A percentile compares a stretch with the other conserved stretches of the same genome.
phyloP scores from a whole-genome alignment of 768 basidiomycete genomes.

The Podaxis sp. region DNA sequence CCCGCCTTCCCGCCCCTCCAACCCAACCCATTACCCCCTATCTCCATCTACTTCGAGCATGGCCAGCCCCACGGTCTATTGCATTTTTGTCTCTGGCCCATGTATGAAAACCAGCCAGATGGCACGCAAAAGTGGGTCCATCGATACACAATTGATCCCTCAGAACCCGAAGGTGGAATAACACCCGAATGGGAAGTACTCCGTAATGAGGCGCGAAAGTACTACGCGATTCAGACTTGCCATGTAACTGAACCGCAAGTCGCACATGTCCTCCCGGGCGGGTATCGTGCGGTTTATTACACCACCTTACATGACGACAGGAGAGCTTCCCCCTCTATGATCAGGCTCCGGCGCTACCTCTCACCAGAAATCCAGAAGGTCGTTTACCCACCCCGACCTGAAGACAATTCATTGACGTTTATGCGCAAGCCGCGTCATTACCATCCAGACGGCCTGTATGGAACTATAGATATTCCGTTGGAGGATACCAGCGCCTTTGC shows the following conservation, averaged over 20 bases:
- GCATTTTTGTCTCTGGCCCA: slow-evolving; percentile 31
- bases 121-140: background rate
- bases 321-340: slow-evolving; percentile 32
- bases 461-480: slow-evolving; percentile 2
- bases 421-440: slow-evolving; percentile 4
- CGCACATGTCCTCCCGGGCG: slow-evolving; percentile 41
- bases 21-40: slow-evolving; percentile 34
- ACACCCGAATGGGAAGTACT: slow-evolving; percentile 24
- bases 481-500: slow-evolving; percentile 20
- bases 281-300: slow-evolving; percentile 43
- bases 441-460: slow-evolving; percentile 9
- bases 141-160: slow-evolving; percentile 17
- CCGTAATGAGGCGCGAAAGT: background rate
- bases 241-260: slow-evolving; percentile 27
- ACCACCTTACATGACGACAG: slow-evolving; percentile 31
- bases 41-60: slow-evolving; percentile 38
- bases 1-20: slow-evolving; percentile 9
- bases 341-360: slow-evolving; percentile 39
- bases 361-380: slow-evolving; percentile 23
- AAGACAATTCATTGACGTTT: slow-evolving; percentile 8
- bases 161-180: slow-evolving; percentile 19
- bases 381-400: slow-evolving; percentile 2
- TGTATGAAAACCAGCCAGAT: slow-evolving; percentile 13
- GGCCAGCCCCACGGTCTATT: slow-evolving; percentile 28
- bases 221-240: slow-evolving; percentile 5